These are phyloP conservation scores for Trypanosoma conorhini DNA, from an alignment of 208 protist genomes.

Conservation along the genomic window DNA sequence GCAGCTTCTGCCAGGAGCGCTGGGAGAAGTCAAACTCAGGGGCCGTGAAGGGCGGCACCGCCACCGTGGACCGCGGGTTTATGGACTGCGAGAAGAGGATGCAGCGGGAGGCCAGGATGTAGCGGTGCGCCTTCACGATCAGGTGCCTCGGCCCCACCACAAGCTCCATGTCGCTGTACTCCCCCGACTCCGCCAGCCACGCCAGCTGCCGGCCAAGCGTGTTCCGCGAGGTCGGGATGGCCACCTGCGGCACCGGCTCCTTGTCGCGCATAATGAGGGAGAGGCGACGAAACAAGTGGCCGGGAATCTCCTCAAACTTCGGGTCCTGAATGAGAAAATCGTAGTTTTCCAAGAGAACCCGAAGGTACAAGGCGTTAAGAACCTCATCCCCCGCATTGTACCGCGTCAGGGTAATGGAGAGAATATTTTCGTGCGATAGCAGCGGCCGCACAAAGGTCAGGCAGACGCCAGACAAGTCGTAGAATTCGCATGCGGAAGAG, in stretches of 20 bases:
- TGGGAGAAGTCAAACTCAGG: slow-evolving; percentile 85
- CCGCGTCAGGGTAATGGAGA: slow-evolving; percentile 80
- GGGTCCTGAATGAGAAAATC: slow-evolving; percentile 84
- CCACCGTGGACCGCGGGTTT: slow-evolving; percentile 43
- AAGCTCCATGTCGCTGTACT: slow-evolving; percentile 87
- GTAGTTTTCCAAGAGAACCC: slow-evolving; percentile 83
- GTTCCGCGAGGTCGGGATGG: slow-evolving; percentile 68
- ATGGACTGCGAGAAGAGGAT: slow-evolving; percentile 74
- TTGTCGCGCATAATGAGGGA: slow-evolving; percentile 75
- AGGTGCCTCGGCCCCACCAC: slow-evolving; percentile 73
- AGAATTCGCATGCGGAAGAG: slow-evolving; percentile 76
- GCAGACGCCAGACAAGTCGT: slow-evolving; percentile 73
- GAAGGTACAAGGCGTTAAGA: slow-evolving; percentile 81
- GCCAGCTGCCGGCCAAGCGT: slow-evolving; percentile 79
- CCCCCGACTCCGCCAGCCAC: slow-evolving; percentile 77
- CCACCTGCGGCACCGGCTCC: slow-evolving; percentile 65
- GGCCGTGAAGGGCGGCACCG: slow-evolving; percentile 53
- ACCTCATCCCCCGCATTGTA: slow-evolving; percentile 87
- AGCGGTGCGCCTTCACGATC: slow-evolving; percentile 72
- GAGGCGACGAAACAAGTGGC: slow-evolving; percentile 87
- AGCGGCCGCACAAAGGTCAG: slow-evolving; percentile 72
- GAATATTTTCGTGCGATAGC: slow-evolving; percentile 81
- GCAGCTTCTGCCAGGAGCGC: slow-evolving; percentile 80
- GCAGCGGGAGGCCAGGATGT: slow-evolving; percentile 85
- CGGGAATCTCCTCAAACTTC: slow-evolving; percentile 89